phyloP scores from a whole-genome alignment of 225 moss, liverwort and hornwort genomes.

The Thuidium tamariscinum region DNA sequence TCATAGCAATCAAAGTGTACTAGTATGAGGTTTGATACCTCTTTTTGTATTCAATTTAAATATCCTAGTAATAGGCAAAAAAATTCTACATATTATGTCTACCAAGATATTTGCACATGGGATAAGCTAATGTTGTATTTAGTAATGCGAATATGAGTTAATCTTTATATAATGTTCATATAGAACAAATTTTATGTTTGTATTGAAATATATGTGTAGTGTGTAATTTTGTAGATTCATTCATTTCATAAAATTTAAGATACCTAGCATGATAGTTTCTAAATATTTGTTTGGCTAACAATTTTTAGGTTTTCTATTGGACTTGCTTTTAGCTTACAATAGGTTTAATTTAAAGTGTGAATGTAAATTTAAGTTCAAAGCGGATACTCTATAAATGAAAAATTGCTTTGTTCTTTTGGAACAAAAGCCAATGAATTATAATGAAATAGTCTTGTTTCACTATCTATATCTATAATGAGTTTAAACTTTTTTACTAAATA shows the following conservation, averaged over 20 bases:
- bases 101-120: rapidly evolving
- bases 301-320: too few species aligned
- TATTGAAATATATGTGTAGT: neutral
- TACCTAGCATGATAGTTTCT: rapidly evolving
- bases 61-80: neutral
- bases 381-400: neutral
- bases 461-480: too few species aligned
- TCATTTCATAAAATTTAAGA: neutral
- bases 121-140: neutral
- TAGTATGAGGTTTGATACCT: neutral
- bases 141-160: neutral
- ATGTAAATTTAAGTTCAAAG: neutral
- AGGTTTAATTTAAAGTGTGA: neutral
- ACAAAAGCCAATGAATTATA: neutral
- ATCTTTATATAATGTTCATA: neutral
- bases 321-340: too few species aligned
- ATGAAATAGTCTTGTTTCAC: neutral
- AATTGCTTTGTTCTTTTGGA: rapidly evolving
- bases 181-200: neutral
- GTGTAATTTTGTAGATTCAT: neutral
- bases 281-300: too few species aligned
- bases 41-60: neutral
- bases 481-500: too few species aligned
- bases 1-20: neutral
- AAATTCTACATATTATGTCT: neutral